Conservation (phyloP, 371 early-diverging fungal species). For the Haplosporangium sp. region DNA sequence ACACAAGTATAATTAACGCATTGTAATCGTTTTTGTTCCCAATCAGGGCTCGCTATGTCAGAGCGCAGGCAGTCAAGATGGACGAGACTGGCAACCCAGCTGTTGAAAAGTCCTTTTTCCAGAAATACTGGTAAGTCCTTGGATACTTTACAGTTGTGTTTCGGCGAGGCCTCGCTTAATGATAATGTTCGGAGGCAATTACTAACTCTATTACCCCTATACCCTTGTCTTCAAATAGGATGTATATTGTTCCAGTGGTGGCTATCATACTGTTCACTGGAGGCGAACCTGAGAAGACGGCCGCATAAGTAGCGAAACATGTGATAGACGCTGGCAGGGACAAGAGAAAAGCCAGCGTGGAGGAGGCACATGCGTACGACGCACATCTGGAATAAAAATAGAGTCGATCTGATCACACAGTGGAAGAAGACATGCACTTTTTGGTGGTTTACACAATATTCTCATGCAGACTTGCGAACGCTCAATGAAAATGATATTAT, state of each 20-base stretch:
- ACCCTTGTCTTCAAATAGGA: slow-evolving; percentile 11
- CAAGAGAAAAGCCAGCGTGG: background rate
- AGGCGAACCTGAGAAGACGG: slow-evolving; percentile 48
- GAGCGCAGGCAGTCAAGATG: slow-evolving; percentile 45
- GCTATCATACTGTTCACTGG: slow-evolving; percentile 46
- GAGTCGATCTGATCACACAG: too few species aligned
- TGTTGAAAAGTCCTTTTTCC: slow-evolving; percentile 47
- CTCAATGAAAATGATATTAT: slow-evolving; percentile 1
- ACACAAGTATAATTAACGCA: background rate
- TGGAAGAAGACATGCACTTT: too few species aligned
- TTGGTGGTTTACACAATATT: too few species aligned
- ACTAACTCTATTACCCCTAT: background rate
- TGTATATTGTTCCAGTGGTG: slow-evolving; percentile 47
- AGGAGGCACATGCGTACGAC: too few species aligned
- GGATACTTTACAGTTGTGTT: background rate
- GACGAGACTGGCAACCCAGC: slow-evolving; percentile 51
- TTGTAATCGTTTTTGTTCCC: background rate
- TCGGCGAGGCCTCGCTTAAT: too few species aligned
- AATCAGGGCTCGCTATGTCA: slow-evolving; percentile 28
- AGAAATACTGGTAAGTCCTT: slow-evolving; percentile 52
- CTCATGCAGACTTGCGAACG: too few species aligned
- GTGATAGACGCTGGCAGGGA: background rate
- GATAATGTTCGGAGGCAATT: background rate
- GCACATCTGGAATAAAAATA: too few species aligned
- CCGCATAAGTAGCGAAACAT: slow-evolving; percentile 12